phyloP scores from a whole-genome alignment of 2,329 filamentous ascomycete species.

The Helicocarpus griseus region DNA sequence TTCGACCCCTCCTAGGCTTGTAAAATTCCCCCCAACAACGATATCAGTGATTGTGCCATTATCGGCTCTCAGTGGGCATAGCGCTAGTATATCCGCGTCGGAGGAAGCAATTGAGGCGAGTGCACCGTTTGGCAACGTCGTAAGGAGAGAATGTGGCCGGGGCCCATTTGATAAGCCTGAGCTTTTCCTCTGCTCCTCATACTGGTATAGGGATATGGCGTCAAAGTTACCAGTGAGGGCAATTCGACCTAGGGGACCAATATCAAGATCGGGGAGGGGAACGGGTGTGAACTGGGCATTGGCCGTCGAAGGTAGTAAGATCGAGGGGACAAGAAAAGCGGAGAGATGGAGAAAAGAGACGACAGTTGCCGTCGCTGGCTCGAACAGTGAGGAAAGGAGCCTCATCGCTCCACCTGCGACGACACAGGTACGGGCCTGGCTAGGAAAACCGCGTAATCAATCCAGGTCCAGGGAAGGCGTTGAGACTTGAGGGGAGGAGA shows the following conservation, averaged over 20 bases:
- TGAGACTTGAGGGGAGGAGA: background rate
- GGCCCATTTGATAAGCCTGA: slow-evolving; percentile 24
- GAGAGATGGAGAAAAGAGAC: slow-evolving; percentile 22
- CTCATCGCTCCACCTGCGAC: slow-evolving; percentile 35
- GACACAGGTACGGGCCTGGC: slow-evolving; percentile 18
- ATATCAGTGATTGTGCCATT: slow-evolving; percentile 63
- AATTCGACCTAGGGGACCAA: slow-evolving; percentile 68
- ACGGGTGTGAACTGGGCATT: slow-evolving; percentile 29
- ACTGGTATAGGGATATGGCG: slow-evolving; percentile 83
- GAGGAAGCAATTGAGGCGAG: slow-evolving; percentile 65
- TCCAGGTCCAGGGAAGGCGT: background rate
- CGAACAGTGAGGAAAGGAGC: slow-evolving; percentile 33
- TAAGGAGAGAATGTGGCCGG: slow-evolving; percentile 63
- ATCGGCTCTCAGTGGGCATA: slow-evolving; percentile 67
- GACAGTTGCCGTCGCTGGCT: slow-evolving; percentile 33
- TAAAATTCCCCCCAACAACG: slow-evolving; percentile 90
- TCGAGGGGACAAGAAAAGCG: slow-evolving; percentile 11
- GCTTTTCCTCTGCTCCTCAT: slow-evolving; percentile 62
- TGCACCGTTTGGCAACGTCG: slow-evolving; percentile 73
- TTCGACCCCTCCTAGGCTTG: slow-evolving; percentile 66
- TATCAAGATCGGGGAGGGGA: slow-evolving; percentile 48
- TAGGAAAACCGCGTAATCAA: background rate
- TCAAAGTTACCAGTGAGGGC: slow-evolving; percentile 83
- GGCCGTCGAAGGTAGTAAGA: slow-evolving; percentile 9
- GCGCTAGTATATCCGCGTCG: slow-evolving; percentile 75